These are phyloP conservation scores for Aspergillus fijiensis DNA, from an alignment of 2,329 filamentous ascomycete species.

Conservation along the genomic window DNA sequence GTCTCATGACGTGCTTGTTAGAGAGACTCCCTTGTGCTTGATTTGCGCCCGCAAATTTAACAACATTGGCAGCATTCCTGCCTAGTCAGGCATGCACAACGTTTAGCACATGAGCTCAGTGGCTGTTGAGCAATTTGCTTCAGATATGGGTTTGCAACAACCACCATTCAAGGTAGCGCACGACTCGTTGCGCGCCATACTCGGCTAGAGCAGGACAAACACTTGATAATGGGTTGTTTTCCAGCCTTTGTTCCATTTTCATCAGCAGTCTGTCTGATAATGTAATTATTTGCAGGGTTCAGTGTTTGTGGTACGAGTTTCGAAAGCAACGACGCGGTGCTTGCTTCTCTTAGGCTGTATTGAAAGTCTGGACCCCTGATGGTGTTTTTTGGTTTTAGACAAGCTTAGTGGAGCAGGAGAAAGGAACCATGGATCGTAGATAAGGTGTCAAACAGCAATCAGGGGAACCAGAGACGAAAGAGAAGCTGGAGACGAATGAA, in stretches of 20 bases:
- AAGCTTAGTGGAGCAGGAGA: neutral
- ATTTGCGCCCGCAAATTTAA: neutral
- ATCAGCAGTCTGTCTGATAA: no score
- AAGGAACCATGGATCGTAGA: neutral
- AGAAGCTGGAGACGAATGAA: conserved; percentile 8
- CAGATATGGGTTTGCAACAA: no score
- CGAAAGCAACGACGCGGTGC: no score
- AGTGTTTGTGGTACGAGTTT: no score
- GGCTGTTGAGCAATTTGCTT: neutral
- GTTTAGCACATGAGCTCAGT: neutral
- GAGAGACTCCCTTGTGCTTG: neutral
- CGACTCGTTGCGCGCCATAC: neutral
- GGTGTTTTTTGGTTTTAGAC: no score
- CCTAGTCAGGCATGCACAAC: neutral
- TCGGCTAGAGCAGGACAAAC: no score
- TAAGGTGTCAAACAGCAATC: neutral
- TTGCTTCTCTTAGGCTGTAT: no score
- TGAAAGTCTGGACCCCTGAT: no score
- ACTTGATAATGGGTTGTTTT: no score
- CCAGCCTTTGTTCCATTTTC: no score
- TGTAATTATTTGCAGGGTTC: no score
- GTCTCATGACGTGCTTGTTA: neutral
- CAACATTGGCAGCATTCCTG: neutral
- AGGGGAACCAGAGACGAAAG: conserved; percentile 29
- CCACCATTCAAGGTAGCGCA: no score